Evolutionary conservation across 768 basidiomycete species (phyloP).

Genomic region (Mycena metata): DNA sequence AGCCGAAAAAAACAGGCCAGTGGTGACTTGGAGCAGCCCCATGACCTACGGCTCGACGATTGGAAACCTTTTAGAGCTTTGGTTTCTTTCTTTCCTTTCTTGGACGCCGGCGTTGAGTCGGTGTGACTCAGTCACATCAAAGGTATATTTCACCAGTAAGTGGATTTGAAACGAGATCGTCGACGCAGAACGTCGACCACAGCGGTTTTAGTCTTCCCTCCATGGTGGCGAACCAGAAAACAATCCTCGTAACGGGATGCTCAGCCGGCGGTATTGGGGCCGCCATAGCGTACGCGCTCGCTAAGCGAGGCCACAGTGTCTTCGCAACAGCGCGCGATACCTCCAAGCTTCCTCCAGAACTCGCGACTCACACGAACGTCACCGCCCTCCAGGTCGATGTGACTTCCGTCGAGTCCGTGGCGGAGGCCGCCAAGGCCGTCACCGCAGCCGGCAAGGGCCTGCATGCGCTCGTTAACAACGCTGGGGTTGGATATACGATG

Average conservation of each 20-base stretch:
- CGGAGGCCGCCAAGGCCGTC: slow-evolving; percentile 2
- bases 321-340: slow-evolving; percentile 13
- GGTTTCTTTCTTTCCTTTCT: no score
- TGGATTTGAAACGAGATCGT: no score
- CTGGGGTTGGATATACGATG: slow-evolving; percentile 12
- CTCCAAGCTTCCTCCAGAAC: slow-evolving; percentile 8
- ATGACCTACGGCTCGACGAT: no score
- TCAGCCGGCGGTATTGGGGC: slow-evolving; percentile 14
- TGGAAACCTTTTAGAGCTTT: no score
- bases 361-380: slow-evolving; percentile 7
- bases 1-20: no score
- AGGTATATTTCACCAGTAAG: no score
- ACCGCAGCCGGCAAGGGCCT: slow-evolving; percentile 8
- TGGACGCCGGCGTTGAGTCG: no score
- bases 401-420: slow-evolving; percentile 12
- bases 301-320: slow-evolving; percentile 10
- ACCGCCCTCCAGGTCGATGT: slow-evolving; percentile 13
- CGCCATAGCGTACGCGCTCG: slow-evolving; percentile 15
- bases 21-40: no score
- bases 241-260: slow-evolving; percentile 17
- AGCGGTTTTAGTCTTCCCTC: no score
- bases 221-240: neutral
- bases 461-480: slow-evolving; percentile 15
- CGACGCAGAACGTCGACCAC: no score
- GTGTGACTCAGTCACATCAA: no score